Evolutionary conservation across 768 basidiomycete species (phyloP), one percentile per base, ranked within the genome.

Genomic region (Naganishia antarctica): DNA sequence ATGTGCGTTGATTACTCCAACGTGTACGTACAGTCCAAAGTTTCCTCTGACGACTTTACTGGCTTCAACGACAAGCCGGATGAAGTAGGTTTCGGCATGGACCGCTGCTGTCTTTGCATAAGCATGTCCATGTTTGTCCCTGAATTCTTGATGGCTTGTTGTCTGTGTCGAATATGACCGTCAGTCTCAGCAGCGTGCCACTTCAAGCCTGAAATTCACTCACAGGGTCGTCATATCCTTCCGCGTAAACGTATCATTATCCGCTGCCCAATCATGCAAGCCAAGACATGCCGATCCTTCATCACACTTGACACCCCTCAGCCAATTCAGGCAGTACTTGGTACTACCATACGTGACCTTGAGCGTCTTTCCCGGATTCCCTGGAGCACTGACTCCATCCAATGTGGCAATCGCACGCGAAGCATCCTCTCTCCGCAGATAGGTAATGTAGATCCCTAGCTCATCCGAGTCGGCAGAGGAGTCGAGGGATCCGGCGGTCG

Each of bases 231-330:
- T 88, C 64, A 94, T 80, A 78, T 98, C 94, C 76, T 97, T 92
- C 79, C 93, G 93, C 0, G 93, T 92, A 74, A 96, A 93, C 72
- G 90, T 93, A 77, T 99, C 96, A 62, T 91, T 89, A 78, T 98
- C 94, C 66, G 97, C 96, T 34, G 93, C 96, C 90, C 91, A 96
- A 76, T 98, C 96, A 74, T 99, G 96, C 46, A 93, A 80, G 75
- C 90, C 89, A 86, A 93, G 87, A 78, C 96, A 99, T 68, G 84
- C 50, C 70, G 53, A 50, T 18, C 89, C 87, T 71, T 91, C 91
- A 64, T 86, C 83, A 78, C 96, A 99, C 65, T 82, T 82, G 37
- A 84, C 82, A 21, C 90, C 86, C 44, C 93, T 88, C 66, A 99
- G 83, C 76, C 96, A 98, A 3, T 86, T 82, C 85, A 97, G 92